These are phyloP conservation scores for Aspergillus eucalypticola DNA, from an alignment of 2,329 filamentous ascomycete genomes.

Conservation along the genomic window DNA sequence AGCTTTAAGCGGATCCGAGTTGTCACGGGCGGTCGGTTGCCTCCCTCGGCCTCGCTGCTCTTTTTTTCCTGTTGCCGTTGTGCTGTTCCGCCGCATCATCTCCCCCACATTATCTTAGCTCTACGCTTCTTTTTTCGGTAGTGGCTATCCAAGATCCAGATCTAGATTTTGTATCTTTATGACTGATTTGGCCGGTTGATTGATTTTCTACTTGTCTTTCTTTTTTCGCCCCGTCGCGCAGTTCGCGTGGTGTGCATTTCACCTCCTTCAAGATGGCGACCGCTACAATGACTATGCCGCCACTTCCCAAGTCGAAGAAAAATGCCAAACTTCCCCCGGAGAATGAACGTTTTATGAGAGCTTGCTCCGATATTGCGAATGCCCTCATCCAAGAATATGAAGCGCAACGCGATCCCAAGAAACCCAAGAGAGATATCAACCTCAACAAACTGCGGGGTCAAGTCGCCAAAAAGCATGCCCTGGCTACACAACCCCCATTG, in stretches of 20 bases:
- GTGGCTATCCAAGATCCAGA: too few species aligned
- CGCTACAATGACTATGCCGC: slow-evolving; percentile 60
- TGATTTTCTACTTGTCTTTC: not conserved
- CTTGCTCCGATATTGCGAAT: slow-evolving; percentile 93
- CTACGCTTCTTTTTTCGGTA: too few species aligned
- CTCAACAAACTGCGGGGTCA: slow-evolving; percentile 84
- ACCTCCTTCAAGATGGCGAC: slow-evolving; percentile 58
- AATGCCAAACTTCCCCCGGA: slow-evolving; percentile 79
- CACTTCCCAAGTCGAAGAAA: slow-evolving; percentile 61
- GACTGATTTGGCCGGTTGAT: not conserved
- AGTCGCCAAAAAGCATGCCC: slow-evolving; percentile 87
- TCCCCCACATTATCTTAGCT: not conserved
- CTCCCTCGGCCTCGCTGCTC: slow-evolving; percentile 23
- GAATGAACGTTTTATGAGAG: slow-evolving; percentile 90
- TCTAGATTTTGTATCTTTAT: too few species aligned
- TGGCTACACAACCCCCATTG: slow-evolving; percentile 83
- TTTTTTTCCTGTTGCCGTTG: slow-evolving; percentile 19
- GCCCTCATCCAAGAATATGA: slow-evolving; percentile 94
- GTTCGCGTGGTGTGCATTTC: slow-evolving; percentile 14
- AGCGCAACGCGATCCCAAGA: slow-evolving; percentile 69
- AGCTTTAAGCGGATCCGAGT: slow-evolving; percentile 40
- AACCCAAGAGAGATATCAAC: slow-evolving; percentile 82
- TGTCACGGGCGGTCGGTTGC: slow-evolving; percentile 29
- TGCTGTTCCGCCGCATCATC: slow-evolving; percentile 23
- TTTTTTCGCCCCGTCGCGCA: slow-evolving; percentile 10